Percentiles rank a stretch among this genome's conserved stretches.
Conservation (phyloP, 2,329 filamentous ascomycete species). For the Curvularia verruculosa region DNA sequence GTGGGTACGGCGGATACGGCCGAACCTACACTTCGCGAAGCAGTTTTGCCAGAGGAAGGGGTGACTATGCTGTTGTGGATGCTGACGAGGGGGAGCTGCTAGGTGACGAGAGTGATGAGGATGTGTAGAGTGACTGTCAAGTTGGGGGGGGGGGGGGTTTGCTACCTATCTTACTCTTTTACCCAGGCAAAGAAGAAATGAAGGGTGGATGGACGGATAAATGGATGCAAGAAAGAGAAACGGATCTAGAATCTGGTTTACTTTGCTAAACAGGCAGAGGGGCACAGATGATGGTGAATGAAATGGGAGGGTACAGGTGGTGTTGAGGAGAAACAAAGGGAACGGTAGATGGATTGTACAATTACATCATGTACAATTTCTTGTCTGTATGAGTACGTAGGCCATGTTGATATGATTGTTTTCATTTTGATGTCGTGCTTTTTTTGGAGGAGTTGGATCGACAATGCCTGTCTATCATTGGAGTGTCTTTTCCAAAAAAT, state of each 20-base stretch:
- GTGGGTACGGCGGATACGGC: conserved; percentile 8
- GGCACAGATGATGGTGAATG: neutral
- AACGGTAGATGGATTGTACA: neutral
- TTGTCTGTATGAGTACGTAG: neutral
- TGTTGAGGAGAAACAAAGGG: neutral
- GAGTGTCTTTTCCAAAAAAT: neutral
- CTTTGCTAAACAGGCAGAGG: neutral
- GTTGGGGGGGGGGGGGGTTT: too few species aligned
- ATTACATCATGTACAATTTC: neutral
- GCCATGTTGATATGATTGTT: neutral
- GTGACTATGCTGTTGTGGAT: conserved; percentile 88
- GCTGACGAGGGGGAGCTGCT: conserved; percentile 94
- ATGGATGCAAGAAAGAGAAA: neutral
- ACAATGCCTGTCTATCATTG: neutral
- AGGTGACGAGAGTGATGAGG: conserved; percentile 92
- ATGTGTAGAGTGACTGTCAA: conserved; percentile 63
- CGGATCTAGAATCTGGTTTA: neutral
- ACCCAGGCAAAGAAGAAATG: neutral
- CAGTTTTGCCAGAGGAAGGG: conserved; percentile 83
- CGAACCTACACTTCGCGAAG: conserved; percentile 83
- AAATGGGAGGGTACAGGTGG: neutral
- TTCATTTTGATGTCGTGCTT: neutral
- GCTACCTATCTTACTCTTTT: neutral
- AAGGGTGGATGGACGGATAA: neutral
- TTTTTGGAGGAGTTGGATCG: neutral